phyloP scores from a whole-genome alignment of 2,329 filamentous ascomycete species.

The Botrytis sinoallii region DNA sequence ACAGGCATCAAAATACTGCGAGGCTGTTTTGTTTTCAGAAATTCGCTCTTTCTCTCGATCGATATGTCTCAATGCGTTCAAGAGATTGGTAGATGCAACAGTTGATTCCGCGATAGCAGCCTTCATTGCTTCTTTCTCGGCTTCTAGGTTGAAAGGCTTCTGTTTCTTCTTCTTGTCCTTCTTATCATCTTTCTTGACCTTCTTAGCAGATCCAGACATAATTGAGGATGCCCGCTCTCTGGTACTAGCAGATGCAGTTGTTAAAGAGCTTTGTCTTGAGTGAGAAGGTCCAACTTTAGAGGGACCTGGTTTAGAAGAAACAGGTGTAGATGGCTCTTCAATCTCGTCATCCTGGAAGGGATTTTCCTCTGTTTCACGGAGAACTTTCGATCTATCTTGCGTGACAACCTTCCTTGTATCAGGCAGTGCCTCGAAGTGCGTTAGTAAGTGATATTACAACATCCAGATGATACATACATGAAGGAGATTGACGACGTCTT shows the following conservation, averaged over 20 bases:
- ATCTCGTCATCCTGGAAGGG: slow-evolving; percentile 68
- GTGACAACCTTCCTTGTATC: slow-evolving; percentile 68
- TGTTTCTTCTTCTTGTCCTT: slow-evolving; percentile 54
- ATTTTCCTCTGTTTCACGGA: slow-evolving; percentile 72
- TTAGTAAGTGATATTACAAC: slow-evolving; percentile 17
- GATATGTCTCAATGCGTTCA: slow-evolving; percentile 83
- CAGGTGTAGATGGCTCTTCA: slow-evolving; percentile 42
- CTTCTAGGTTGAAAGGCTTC: slow-evolving; percentile 75
- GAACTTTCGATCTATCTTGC: slow-evolving; percentile 77
- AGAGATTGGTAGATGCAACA: slow-evolving; percentile 85
- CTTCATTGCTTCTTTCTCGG: slow-evolving; percentile 83
- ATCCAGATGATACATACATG: slow-evolving; percentile 42
- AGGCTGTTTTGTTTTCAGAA: slow-evolving; percentile 74
- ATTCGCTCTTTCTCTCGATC: slow-evolving; percentile 87
- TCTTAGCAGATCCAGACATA: slow-evolving; percentile 36
- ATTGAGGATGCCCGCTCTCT: slow-evolving; percentile 26
- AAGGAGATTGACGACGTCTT: slow-evolving; percentile 76
- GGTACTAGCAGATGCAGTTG: slow-evolving; percentile 19
- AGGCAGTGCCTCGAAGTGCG: slow-evolving; percentile 51
- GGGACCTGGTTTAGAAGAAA: slow-evolving; percentile 10
- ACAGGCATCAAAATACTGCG: slow-evolving; percentile 78
- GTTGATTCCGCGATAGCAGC: slow-evolving; percentile 85
- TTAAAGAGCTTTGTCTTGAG: slow-evolving; percentile 24
- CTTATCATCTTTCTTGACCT: slow-evolving; percentile 40
- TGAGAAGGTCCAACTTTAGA: slow-evolving; percentile 23